Evolutionary conservation across 1,284 basidiomycete genomes (phyloP), one percentile per base, ranked within the genome.

Genomic region (Porodaedalea pini): DNA sequence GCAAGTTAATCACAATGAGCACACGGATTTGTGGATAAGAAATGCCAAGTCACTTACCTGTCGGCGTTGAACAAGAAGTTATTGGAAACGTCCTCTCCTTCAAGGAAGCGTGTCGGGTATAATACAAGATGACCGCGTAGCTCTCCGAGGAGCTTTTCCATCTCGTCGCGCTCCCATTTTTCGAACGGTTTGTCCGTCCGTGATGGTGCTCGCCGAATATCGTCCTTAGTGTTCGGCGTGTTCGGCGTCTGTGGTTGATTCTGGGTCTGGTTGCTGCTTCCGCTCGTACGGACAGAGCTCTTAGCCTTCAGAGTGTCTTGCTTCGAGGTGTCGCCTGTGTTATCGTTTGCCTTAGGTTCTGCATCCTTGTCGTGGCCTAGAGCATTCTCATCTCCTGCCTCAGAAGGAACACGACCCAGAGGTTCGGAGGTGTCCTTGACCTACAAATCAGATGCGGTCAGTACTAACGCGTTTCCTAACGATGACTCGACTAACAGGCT

Each of bases 41-140:
- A n/a, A 50, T 23, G 51, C 37, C 32, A 61, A 55, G 3, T 10
- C 17, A 66, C 77, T 61, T 62, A 88, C 82, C 85, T 81, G 69
- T 96, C 93, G 40, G 91, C 82, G 67, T 91, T 91, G 73, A 94
- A 95, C 62, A 98, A 74, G 77, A 97, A 96, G 69, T 95, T 94
- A 65, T 92, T 88, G 2, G 85, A 83, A 2, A 84, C 77, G 69
- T 94, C 91, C 70, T 94, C 92, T 15, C 83, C 89, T 71, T 94
- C 92, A 56, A 96, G 67, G 74, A 95, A 94, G 3, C 85, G 82
- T 23, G 79, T 90, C 0, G 93, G 86, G 69, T 90, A 91, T 21
- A 92, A 58, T 19, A 95, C 93, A 40, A 98, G 75, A 71, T 94
- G 90, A 0, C 94, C 94, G 63, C 86, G 82, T 13, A 92, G 66